Percentiles rank a stretch among this genome's conserved stretches.
phyloP scores from a whole-genome alignment of 345 rosid species.

The Eucalyptus caleyi region DNA sequence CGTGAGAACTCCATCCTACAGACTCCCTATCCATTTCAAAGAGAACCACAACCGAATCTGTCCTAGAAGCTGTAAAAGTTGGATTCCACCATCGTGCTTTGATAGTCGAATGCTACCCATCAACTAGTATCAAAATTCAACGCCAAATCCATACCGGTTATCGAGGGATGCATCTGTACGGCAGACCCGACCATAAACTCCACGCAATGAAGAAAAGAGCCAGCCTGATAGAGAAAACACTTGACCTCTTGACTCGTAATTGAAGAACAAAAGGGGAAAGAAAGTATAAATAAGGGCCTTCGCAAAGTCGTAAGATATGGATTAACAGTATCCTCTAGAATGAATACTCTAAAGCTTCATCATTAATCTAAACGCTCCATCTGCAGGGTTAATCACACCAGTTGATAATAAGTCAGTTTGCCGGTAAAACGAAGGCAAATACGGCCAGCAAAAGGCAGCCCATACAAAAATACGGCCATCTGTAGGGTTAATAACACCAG shows the following conservation, averaged over 20 bases:
- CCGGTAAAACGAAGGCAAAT: too few relatives aligned
- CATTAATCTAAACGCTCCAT: too few relatives aligned
- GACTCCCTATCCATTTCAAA: background rate
- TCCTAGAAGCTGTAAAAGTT: background rate
- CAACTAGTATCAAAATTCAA: background rate
- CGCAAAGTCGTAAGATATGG: background rate
- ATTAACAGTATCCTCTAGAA: background rate
- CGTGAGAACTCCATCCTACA: background rate
- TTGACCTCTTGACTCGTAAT: background rate
- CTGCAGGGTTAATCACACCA: too few relatives aligned
- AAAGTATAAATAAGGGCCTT: background rate
- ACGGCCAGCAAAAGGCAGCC: too few relatives aligned
- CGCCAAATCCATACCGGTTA: background rate
- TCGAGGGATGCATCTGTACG: background rate
- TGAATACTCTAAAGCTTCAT: background rate
- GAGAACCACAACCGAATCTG: background rate
- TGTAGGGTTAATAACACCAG: too few relatives aligned
- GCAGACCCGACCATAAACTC: background rate
- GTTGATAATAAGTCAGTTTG: too few relatives aligned
- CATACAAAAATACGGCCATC: too few relatives aligned
- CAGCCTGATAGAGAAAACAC: background rate
- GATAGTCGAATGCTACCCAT: background rate
- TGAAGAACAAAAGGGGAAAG: background rate
- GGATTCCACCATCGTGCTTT: background rate
- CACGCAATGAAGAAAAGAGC: background rate